Evolutionary conservation across 2,329 filamentous ascomycete genomes (phyloP).

Genomic region (Botryosphaeria agaves): DNA sequence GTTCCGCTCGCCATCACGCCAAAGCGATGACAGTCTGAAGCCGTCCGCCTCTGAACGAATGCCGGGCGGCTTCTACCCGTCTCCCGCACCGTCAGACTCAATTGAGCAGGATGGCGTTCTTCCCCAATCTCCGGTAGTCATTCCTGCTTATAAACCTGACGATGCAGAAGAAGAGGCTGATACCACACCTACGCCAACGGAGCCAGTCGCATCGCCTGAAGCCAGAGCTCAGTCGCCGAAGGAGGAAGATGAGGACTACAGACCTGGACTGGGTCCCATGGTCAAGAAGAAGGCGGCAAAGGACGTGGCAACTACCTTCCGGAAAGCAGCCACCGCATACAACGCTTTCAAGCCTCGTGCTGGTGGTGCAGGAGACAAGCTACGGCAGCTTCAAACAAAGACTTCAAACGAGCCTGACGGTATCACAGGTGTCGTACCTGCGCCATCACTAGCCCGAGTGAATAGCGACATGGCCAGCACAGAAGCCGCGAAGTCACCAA

Average conservation of each 20-base stretch:
- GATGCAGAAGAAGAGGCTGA: slow-evolving; percentile 1
- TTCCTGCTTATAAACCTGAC: slow-evolving; percentile 3
- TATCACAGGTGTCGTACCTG: slow-evolving; percentile 74
- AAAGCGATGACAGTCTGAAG: no score
- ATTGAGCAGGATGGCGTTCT: no score
- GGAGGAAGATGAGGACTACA: slow-evolving; percentile 34
- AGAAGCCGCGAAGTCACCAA: slow-evolving; percentile 4
- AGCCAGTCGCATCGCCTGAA: slow-evolving; percentile 15
- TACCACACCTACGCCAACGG: slow-evolving; percentile 2
- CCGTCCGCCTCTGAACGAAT: no score
- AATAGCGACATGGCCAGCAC: slow-evolving; percentile 5
- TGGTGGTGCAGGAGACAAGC: slow-evolving; percentile 68
- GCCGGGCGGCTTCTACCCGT: slow-evolving; percentile 4
- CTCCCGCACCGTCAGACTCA: not conserved
- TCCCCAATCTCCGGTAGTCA: no score
- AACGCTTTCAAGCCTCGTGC: slow-evolving; percentile 70
- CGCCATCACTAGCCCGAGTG: slow-evolving; percentile 37
- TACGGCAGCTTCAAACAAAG: slow-evolving; percentile 43
- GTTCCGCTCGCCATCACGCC: no score
- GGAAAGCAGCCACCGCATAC: slow-evolving; percentile 62
- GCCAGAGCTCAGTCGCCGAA: slow-evolving; percentile 27
- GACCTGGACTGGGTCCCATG: slow-evolving; percentile 82
- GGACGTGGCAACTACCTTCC: slow-evolving; percentile 60
- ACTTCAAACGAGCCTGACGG: slow-evolving; percentile 62
- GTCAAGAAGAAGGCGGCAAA: slow-evolving; percentile 61